phyloP scores from a whole-genome alignment of 176 grass and related monocot genomes.

The Paspalum vaginatum region DNA sequence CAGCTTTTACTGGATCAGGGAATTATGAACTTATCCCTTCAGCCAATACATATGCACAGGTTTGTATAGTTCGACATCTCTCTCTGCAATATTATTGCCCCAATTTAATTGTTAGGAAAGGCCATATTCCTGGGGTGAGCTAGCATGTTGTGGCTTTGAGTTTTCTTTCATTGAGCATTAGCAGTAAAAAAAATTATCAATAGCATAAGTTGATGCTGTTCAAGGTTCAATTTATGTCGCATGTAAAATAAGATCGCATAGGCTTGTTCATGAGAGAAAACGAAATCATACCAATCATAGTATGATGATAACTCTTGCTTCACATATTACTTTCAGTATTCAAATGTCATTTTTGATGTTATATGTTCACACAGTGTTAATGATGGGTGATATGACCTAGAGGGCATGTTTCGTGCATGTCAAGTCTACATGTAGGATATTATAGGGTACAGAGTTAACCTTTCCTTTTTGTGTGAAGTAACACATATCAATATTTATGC shows the following conservation, averaged over 20 bases:
- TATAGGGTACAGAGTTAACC: slow-evolving; percentile 23
- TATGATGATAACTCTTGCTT: not conserved
- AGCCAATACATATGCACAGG: slow-evolving; percentile 91
- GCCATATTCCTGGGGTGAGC: slow-evolving; percentile 1
- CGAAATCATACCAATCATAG: not conserved
- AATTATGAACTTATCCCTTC: slow-evolving; percentile 87
- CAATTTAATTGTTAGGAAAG: not conserved
- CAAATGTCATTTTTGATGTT: not conserved
- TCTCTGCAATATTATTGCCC: not conserved
- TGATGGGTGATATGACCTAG: not conserved
- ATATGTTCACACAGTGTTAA: not conserved
- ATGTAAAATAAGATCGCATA: not conserved
- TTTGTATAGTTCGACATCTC: slow-evolving; percentile 36
- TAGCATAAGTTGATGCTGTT: not conserved
- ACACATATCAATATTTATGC: slow-evolving; percentile 32
- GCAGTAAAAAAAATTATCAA: not conserved
- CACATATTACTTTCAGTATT: not conserved
- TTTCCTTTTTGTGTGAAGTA: slow-evolving; percentile 23
- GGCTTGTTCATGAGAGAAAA: not conserved
- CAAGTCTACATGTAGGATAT: not conserved
- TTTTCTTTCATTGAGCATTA: not conserved
- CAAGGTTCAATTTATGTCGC: slow-evolving; percentile 2
- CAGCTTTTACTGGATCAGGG: slow-evolving; percentile 84
- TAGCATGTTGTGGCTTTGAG: not conserved
- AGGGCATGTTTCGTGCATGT: not conserved